Conservation (phyloP, 306 rosid species). For the Malus domestica region DNA sequence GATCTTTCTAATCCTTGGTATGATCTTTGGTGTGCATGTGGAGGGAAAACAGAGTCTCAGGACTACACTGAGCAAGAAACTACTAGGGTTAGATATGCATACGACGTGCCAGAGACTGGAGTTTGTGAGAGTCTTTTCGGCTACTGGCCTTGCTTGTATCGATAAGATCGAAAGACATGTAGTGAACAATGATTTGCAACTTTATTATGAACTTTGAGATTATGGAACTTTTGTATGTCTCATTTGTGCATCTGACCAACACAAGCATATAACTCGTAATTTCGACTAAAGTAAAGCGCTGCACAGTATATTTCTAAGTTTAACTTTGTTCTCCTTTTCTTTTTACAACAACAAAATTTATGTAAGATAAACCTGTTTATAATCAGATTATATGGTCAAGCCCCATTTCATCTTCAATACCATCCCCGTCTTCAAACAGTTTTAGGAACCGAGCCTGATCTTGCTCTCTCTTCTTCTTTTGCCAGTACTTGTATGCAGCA, state of each 20-base stretch:
- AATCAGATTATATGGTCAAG: constrained; percentile 43
- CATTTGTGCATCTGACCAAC: not conserved
- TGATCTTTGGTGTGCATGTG: constrained; percentile 14
- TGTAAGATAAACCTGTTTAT: constrained; percentile 18
- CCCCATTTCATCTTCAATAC: constrained; percentile 59
- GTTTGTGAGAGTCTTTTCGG: constrained; percentile 25
- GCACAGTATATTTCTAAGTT: not conserved
- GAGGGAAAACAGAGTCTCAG: not conserved
- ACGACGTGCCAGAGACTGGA: constrained; percentile 5
- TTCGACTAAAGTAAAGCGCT: not conserved
- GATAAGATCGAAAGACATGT: not conserved
- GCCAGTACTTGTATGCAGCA: constrained; percentile 61
- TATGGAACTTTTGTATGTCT: not conserved
- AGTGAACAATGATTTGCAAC: not conserved
- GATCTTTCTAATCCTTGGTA: constrained; percentile 15
- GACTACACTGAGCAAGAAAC: constrained; percentile 10
- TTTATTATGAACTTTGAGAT: not conserved
- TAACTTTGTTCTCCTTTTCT: constrained; percentile 6
- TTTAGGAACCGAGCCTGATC: constrained; percentile 74
- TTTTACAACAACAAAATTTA: constrained; percentile 20
- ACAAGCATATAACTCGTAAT: not conserved
- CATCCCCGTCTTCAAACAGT: constrained; percentile 74
- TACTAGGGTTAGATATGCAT: not conserved
- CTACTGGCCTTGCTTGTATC: constrained; percentile 34
- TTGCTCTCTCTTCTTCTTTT: constrained; percentile 55